Evolutionary conservation across 2,329 filamentous ascomycete genomes (phyloP).

Genomic region (Gyromitra esculenta): DNA sequence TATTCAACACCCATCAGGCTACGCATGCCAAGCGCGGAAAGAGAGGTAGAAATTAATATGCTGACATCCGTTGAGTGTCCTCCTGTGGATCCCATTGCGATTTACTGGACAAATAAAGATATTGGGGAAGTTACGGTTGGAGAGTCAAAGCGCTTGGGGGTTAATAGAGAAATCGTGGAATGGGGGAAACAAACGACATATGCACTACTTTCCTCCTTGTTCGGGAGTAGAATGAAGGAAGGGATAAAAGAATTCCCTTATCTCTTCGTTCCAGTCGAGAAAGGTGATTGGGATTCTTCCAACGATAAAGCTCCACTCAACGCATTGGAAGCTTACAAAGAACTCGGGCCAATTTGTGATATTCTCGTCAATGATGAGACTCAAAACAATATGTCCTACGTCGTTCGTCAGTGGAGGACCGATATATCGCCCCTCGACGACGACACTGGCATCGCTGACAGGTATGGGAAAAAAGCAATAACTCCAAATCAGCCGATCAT

Average conservation of each 20-base stretch:
- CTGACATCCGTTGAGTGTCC: slow-evolving; percentile 53
- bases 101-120: slow-evolving; percentile 53
- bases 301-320: slow-evolving; percentile 18
- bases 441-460: slow-evolving; percentile 28
- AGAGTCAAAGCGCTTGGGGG: slow-evolving; percentile 33
- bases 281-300: slow-evolving; percentile 36
- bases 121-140: slow-evolving; percentile 43
- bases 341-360: slow-evolving; percentile 29
- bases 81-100: slow-evolving; percentile 45
- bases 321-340: slow-evolving; percentile 39
- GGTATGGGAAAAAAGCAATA: slow-evolving; percentile 45
- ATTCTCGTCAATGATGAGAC: slow-evolving; percentile 37
- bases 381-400: slow-evolving; percentile 26
- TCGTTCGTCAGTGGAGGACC: slow-evolving; percentile 45
- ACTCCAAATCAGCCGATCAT: slow-evolving; percentile 50
- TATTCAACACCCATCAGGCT: slow-evolving; percentile 49
- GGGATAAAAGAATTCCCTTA: slow-evolving; percentile 52
- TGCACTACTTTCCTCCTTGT: slow-evolving; percentile 42
- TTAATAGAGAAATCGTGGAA: slow-evolving; percentile 42
- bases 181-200: slow-evolving; percentile 47
- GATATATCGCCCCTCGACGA: slow-evolving; percentile 44
- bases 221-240: slow-evolving; percentile 42
- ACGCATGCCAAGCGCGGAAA: slow-evolving; percentile 38
- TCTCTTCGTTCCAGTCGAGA: slow-evolving; percentile 50
- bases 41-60: slow-evolving; percentile 49